Evolutionary conservation across 192 early-diverging fungal genomes (phyloP), one percentile per base, ranked within the genome.

Genomic region (Physocladia obscura): DNA sequence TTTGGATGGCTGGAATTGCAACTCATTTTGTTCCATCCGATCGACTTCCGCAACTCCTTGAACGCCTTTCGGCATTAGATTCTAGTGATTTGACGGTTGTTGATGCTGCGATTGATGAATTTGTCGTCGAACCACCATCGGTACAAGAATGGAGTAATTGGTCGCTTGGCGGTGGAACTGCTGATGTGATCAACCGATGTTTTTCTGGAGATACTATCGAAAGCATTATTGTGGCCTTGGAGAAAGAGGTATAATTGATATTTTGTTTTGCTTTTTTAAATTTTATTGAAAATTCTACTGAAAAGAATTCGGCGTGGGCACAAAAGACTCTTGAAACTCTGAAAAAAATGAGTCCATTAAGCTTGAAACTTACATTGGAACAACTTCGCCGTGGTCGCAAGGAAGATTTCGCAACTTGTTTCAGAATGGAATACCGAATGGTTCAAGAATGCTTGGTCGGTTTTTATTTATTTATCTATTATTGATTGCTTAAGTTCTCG

Each of bases 1-100:
- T 93, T 31, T 77, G 24, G 40, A 19, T 64, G 32, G 11, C 96
- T 3, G 96, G 97, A 30, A 90, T 99, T 77, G 97, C 93, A 27
- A 96, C 97, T 31, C 96, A 99, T 77, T 98, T 88, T 75, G 90
- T 99, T 26, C 94, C 96, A 17, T 90, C 91, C 3, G 87, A 89
- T 64, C 88, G 94, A 6, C 71, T 97, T 38, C 83, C 88, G 0
- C 74, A 88, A 13, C 83, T 99, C 54, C 88, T 94, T 74, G 78
- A 90, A 60, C 87, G 91, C 3, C 75, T 99, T 58, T 81, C 87
- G 60, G 93, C 93, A 63, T 70, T 97, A 26, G 91, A 91, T 39
- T 82, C 89, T 2, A 74, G 83, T 32, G 90, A 94, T 56, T 79
- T 89, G 39, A 87, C 87, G 6, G 90, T 89, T 8, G 86, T 98